Percentiles rank a stretch among this genome's conserved stretches.
phyloP scores from a whole-genome alignment of 805 yeast genomes.

The Lipomyces lipofer region DNA sequence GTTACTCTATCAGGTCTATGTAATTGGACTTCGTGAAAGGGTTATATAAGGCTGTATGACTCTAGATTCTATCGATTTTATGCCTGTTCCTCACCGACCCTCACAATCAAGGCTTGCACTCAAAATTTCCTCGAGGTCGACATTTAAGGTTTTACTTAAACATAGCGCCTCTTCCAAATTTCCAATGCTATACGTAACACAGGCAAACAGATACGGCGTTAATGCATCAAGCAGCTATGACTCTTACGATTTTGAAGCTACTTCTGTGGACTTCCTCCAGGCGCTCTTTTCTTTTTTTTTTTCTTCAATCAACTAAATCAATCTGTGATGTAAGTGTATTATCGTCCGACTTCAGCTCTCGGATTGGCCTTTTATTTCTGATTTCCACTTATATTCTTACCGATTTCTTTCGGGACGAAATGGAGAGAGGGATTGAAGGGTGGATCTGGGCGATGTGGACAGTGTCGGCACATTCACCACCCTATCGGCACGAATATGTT shows the following conservation, averaged over 20 bases:
- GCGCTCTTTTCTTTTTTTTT: constrained; percentile 6
- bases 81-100: too few relatives aligned
- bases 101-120: too few relatives aligned
- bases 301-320: constrained; percentile 33
- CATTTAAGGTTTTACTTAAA: not conserved
- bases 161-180: not conserved
- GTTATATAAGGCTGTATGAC: too few relatives aligned
- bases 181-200: not conserved
- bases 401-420: too few relatives aligned
- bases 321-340: constrained; percentile 33
- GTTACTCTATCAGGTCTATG: too few relatives aligned
- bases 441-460: constrained; percentile 36
- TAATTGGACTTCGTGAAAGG: too few relatives aligned
- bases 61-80: too few relatives aligned
- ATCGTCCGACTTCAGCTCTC: constrained; percentile 33
- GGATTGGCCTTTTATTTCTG: constrained; percentile 7
- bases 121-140: constrained; percentile 1
- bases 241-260: not conserved
- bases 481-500: constrained; percentile 22
- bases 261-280: too few relatives aligned
- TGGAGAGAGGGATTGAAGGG: too few relatives aligned
- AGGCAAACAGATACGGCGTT: not conserved
- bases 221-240: not conserved
- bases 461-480: constrained; percentile 33
- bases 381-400: too few relatives aligned